Base-by-base conservation (phyloP, 805 yeast species). In the Kurtzmaniella fragi region DNA sequence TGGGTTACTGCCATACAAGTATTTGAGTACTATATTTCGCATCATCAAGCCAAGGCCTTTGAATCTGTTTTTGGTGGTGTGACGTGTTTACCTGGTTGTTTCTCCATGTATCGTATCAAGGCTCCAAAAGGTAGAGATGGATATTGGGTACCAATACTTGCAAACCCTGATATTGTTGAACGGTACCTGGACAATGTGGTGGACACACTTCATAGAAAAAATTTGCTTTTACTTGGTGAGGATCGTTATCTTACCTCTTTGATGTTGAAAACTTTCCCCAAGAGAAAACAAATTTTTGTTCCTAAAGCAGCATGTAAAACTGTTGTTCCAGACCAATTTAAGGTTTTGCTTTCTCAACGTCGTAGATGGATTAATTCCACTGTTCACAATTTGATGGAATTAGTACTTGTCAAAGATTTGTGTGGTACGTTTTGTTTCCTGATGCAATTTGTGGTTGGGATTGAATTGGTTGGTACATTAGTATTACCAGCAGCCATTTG, bases 351-450 rank as follows among this genome's bases (percentile, higher is more conserved):
- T 34, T 89, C 96, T 1, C 97, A 89, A 59, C 82, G 97, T 59
- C 86, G 97, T 67, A 84, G 97, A 59, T 89, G 97, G 97, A 89
- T 89, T 51, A 89, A 89, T 61, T 89, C 96, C 4, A 90, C 97
- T 0, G 90, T 89, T 28, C 97, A 89, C 62, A 89, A 89, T 55
- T 74, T 89, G 61, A 75, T 90, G 80, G 97, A 89, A 60, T 76
- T 89, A 53, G 85, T 83, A 3, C 64, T 86, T 45, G 90, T 89
- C 15, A 79, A 80, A 38, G 96, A 89, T 58, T 71, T 90, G 47
- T 89, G 97, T 72, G 97, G 97, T 49, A 87, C 95, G 0, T 89
- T 89, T 57, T 88, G 96, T 51, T 85, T 90, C 51, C 88, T 96
- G 1, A 89, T 89, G 97, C 96, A 89, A 61, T 89, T 89, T 62